A percentile compares a stretch with the other conserved stretches of the same genome.
phyloP scores from a whole-genome alignment of 1,139 yeast species.

The Kodamaea arcana region DNA sequence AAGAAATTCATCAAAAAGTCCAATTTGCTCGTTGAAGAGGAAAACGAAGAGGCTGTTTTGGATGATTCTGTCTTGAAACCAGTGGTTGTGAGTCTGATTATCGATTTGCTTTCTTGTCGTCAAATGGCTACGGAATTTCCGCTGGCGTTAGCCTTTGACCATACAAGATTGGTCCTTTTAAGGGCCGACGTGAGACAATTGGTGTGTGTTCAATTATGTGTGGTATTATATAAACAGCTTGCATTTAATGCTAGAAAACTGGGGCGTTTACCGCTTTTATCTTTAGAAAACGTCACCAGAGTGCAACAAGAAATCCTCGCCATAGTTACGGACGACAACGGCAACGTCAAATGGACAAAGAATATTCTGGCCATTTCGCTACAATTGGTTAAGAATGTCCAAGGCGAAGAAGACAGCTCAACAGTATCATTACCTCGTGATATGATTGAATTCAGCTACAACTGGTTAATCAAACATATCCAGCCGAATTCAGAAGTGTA shows the following conservation, averaged over 20 bases:
- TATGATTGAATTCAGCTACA: constrained; percentile 62
- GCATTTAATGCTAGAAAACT: constrained; percentile 37
- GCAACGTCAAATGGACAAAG: constrained; percentile 87
- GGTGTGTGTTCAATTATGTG: constrained; percentile 74
- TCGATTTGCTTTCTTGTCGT: constrained; percentile 68
- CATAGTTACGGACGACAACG: constrained; percentile 79
- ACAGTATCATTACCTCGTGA: constrained; percentile 28
- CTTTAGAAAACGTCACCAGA: constrained; percentile 27
- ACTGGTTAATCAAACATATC: constrained; percentile 81
- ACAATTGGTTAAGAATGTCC: constrained; percentile 55
- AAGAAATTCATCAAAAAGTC: constrained; percentile 29
- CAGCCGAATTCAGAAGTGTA: constrained; percentile 82
- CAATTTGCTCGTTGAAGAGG: constrained; percentile 10
- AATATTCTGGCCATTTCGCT: constrained; percentile 70
- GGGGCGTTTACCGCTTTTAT: constrained; percentile 14
- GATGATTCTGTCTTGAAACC: constrained; percentile 25
- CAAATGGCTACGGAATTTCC: constrained; percentile 84
- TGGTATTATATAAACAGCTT: constrained; percentile 69
- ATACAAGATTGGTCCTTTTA: constrained; percentile 68
- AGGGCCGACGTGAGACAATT: constrained; percentile 85
- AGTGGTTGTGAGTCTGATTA: constrained; percentile 45
- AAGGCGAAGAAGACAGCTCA: constrained; percentile 13
- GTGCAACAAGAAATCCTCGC: constrained; percentile 64
- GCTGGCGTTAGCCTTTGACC: constrained; percentile 82
- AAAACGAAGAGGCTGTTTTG: constrained; percentile 11